Evolutionary conservation across 768 basidiomycete genomes (phyloP).

Genomic region (Tulasnella sp.): DNA sequence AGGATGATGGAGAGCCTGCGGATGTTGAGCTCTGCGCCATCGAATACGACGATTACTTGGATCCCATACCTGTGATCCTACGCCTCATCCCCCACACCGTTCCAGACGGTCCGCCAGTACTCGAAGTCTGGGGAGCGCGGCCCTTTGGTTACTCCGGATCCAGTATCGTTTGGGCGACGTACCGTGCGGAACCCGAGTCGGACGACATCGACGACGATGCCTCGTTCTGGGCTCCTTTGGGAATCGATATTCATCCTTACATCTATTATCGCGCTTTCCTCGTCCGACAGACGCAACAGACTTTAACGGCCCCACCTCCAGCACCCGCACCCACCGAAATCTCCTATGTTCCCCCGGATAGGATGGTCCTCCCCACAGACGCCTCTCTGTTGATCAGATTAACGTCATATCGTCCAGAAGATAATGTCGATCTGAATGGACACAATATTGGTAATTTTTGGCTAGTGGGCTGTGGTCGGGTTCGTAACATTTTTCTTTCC

Average conservation of each 20-base stretch:
- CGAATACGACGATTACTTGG: conserved; percentile 1
- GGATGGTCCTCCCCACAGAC: background rate
- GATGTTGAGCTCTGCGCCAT: conserved; percentile 4
- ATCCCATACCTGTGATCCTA: conserved; percentile 2
- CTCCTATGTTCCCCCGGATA: background rate
- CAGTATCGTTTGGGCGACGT: conserved; percentile 6
- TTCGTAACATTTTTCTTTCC: background rate
- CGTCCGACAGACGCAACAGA: background rate
- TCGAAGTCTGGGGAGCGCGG: conserved; percentile 9
- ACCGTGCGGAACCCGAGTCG: conserved; percentile 4
- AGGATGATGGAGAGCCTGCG: background rate
- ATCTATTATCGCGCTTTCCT: conserved; percentile 7
- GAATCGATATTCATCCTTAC: background rate
- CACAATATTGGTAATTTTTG: conserved; percentile 7
- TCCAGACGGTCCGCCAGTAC: conserved; percentile 3
- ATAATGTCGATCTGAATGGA: background rate
- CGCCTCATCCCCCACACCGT: conserved; percentile 3
- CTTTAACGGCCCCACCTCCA: background rate
- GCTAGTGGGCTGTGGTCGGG: conserved; percentile 7
- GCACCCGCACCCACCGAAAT: background rate
- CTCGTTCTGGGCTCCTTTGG: conserved; percentile 8
- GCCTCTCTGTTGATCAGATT: conserved; percentile 7
- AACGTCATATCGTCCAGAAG: background rate
- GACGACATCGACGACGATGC: conserved; percentile 5
- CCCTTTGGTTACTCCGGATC: conserved; percentile 8